Conservation (phyloP, 2,329 filamentous ascomycete genomes). For the Fusarium clavum region DNA sequence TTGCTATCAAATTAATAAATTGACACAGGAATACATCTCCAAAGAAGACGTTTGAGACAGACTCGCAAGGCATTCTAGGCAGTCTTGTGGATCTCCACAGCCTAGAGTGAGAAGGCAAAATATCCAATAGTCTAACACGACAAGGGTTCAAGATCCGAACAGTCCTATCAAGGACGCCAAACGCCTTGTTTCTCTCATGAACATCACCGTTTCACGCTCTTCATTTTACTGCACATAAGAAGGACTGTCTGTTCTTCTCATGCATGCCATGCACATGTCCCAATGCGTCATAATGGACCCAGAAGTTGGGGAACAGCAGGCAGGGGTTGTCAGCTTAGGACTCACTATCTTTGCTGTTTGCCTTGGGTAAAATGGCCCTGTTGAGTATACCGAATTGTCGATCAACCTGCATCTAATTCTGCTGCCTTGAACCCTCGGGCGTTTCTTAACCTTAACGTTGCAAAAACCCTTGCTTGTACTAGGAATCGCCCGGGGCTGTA, state of each 20-base stretch:
- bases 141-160: conserved; percentile 1
- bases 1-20: background rate
- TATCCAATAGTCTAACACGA: conserved; percentile 15
- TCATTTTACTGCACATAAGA: background rate
- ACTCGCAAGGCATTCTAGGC: conserved; percentile 23
- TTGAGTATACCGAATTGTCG: conserved; percentile 20
- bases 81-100: conserved; percentile 20
- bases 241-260: background rate
- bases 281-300: conserved; percentile 18
- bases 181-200: conserved; percentile 25
- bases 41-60: conserved; percentile 1
- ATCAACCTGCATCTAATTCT: conserved; percentile 18
- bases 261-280: conserved; percentile 10
- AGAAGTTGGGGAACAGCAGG: conserved; percentile 9
- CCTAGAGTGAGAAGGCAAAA: conserved; percentile 4
- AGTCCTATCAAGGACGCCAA: conserved; percentile 21
- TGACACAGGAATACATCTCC: background rate
- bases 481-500: conserved; percentile 35
- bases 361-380: background rate
- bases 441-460: background rate
- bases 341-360: conserved; percentile 8
- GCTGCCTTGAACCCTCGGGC: conserved; percentile 27
- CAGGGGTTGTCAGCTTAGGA: conserved; percentile 16
- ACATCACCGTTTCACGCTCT: conserved; percentile 20
- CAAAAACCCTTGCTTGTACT: conserved; percentile 7